A percentile compares a stretch with the other conserved stretches of the same genome.
Evolutionary conservation across 2,329 filamentous ascomycete species (phyloP).

Genomic region (Mariannaea sp.): DNA sequence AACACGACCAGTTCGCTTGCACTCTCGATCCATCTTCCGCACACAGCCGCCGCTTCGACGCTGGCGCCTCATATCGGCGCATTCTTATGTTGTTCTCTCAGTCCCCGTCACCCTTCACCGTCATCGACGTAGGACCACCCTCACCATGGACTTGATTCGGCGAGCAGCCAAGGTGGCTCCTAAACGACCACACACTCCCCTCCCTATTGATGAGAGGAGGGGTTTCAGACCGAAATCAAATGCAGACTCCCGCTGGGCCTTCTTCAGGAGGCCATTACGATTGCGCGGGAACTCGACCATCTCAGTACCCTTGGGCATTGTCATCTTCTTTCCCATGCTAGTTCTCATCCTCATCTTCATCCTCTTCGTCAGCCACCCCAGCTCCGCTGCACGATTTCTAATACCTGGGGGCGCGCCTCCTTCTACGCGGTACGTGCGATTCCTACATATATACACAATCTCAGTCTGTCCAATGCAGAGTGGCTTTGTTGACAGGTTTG

Average conservation of each 20-base stretch:
- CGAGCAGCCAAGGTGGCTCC: conserved; percentile 59
- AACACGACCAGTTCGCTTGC: conserved; percentile 8
- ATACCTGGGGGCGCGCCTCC: conserved; percentile 89
- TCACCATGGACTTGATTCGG: conserved; percentile 62
- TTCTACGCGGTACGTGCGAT: conserved; percentile 77
- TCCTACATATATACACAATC: neutral
- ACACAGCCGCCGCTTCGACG: conserved; percentile 34
- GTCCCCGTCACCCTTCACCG: conserved; percentile 45
- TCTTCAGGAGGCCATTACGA: conserved; percentile 84
- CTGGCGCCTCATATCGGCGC: conserved; percentile 29
- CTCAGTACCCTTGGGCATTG: conserved; percentile 89
- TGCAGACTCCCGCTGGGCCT: conserved; percentile 65
- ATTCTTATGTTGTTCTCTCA: conserved; percentile 32
- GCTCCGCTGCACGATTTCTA: conserved; percentile 78
- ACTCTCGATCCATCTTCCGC: conserved; percentile 3
- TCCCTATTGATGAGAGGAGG: conserved; percentile 57
- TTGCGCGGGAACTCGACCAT: conserved; percentile 90
- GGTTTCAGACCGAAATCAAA: conserved; percentile 44
- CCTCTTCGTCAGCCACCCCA: conserved; percentile 86
- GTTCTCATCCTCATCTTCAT: conserved; percentile 90
- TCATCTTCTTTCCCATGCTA: conserved; percentile 89
- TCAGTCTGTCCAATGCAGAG: neutral
- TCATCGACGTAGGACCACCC: conserved; percentile 39
- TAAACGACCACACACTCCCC: conserved; percentile 46
- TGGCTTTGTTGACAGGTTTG: conserved; percentile 22